phyloP scores from a whole-genome alignment of 2,329 filamentous ascomycete genomes.

The Alternaria infectoria region DNA sequence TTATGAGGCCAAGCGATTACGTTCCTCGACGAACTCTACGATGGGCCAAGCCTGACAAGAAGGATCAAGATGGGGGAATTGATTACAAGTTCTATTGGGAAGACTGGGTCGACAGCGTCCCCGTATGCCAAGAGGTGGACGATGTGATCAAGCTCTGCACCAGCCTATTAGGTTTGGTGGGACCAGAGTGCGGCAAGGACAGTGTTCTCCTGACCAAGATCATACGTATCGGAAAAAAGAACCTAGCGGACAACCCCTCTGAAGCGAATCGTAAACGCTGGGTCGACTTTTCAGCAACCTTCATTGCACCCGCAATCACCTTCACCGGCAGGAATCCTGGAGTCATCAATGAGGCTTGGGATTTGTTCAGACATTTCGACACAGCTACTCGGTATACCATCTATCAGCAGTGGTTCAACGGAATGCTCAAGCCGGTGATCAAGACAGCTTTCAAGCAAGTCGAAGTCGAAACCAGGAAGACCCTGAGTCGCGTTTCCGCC shows the following conservation, averaged over 20 bases:
- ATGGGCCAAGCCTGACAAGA: conserved; percentile 84
- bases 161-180: conserved; percentile 83
- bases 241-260: conserved; percentile 72
- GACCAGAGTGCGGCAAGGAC: conserved; percentile 88
- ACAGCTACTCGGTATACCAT: conserved; percentile 80
- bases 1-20: conserved; percentile 65
- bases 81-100: conserved; percentile 96
- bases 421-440: conserved; percentile 66
- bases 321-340: conserved; percentile 84
- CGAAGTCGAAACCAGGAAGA: conserved; percentile 78
- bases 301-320: conserved; percentile 88
- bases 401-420: conserved; percentile 85
- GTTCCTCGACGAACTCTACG: conserved; percentile 71
- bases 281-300: conserved; percentile 80
- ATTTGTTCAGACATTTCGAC: conserved; percentile 79
- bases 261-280: conserved; percentile 76
- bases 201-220: conserved; percentile 78
- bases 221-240: conserved; percentile 81
- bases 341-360: conserved; percentile 84
- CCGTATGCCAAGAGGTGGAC: conserved; percentile 86
- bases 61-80: conserved; percentile 74
- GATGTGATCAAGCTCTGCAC: conserved; percentile 88
- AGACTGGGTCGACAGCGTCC: conserved; percentile 93
- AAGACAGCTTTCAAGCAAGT: conserved; percentile 78
- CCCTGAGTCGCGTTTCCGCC: conserved; percentile 87